Percentiles rank a stretch among this genome's conserved stretches.
phyloP scores from a whole-genome alignment of 1,284 basidiomycete genomes.

The Xerocomus minutiporus region DNA sequence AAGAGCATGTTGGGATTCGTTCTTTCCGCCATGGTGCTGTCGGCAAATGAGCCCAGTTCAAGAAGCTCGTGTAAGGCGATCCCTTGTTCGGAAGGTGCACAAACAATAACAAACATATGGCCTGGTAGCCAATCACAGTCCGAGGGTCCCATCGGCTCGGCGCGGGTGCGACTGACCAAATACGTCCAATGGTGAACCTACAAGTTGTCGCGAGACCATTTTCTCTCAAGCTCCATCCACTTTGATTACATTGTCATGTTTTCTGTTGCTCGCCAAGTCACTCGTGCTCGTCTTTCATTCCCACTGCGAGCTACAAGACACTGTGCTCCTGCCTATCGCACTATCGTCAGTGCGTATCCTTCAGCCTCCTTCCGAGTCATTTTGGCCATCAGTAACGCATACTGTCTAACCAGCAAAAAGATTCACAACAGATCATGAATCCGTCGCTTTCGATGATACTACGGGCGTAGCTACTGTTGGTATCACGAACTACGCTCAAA shows the following conservation, averaged over 20 bases:
- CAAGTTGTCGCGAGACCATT: neutral
- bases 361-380: neutral
- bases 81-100: constrained; percentile 12
- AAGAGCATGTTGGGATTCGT: constrained; percentile 61
- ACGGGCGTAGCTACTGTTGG: constrained; percentile 81
- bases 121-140: neutral
- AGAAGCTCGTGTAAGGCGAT: neutral
- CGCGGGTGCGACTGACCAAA: constrained; percentile 20
- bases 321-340: constrained; percentile 13
- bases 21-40: constrained; percentile 29
- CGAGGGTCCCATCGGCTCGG: constrained; percentile 2
- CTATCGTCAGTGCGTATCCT: constrained; percentile 29
- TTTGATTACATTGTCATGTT: constrained; percentile 19
- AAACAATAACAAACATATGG: constrained; percentile 19
- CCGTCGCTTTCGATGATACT: constrained; percentile 74
- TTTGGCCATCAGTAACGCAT: neutral
- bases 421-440: constrained; percentile 91
- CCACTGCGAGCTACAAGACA: constrained; percentile 3
- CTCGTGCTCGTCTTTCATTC: constrained; percentile 16
- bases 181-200: constrained; percentile 11
- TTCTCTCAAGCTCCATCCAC: neutral
- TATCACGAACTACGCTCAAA: constrained; percentile 63
- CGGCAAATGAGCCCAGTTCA: constrained; percentile 1
- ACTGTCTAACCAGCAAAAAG: constrained; percentile 55
- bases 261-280: constrained; percentile 19